phyloP scores from a whole-genome alignment of 257 asterid genomes.

The Solanum paucissectum region DNA sequence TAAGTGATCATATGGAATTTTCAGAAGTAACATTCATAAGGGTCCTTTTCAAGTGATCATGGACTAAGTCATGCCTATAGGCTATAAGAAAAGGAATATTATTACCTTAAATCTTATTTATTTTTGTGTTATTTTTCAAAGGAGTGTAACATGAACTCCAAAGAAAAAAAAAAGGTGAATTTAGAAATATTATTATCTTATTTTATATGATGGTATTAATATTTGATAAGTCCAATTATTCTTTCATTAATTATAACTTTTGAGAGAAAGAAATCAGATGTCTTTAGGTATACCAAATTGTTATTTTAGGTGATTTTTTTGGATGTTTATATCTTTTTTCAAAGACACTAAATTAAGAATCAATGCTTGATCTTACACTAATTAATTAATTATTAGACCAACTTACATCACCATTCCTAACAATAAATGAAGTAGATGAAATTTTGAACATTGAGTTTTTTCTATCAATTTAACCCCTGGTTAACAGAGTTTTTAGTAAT shows the following conservation, averaged over 20 bases:
- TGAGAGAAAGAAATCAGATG: not conserved
- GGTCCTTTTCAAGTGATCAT: not conserved
- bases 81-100: not conserved
- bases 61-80: not conserved
- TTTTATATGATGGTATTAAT: not conserved
- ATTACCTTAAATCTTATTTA: not conserved
- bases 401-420: not conserved
- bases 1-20: not conserved
- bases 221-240: not conserved
- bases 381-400: not conserved
- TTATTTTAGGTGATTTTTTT: not conserved
- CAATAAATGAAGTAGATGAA: not conserved
- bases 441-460: not conserved
- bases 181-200: not conserved
- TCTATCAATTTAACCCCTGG: no score
- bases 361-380: not conserved
- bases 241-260: not conserved
- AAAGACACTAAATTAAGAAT: not conserved
- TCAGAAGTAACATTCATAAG: not conserved
- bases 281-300: not conserved
- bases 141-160: conserved; percentile 1
- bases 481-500: no score
- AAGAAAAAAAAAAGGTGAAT: not conserved
- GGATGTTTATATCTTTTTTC: not conserved
- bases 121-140: not conserved